Conservation (phyloP, 345 rosid genomes). For the Eucalyptus urophylla region DNA sequence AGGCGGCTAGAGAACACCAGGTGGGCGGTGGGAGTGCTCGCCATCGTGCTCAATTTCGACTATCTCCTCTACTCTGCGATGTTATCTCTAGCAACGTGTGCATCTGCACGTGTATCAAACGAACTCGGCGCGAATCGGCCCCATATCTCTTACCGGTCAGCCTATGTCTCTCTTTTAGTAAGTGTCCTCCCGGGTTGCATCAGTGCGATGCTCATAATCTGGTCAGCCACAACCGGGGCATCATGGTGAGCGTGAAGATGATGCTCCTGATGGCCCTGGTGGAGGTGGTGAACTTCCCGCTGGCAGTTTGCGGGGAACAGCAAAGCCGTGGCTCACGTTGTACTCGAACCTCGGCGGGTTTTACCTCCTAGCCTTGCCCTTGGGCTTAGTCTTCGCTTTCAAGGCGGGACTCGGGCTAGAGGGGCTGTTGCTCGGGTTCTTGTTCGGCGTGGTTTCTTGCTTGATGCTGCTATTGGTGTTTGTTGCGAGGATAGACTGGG, state of each 20-base stretch:
- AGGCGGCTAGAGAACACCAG: constrained; percentile 49
- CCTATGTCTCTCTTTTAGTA: constrained; percentile 27
- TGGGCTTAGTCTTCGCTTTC: constrained; percentile 49
- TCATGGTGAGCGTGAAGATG: constrained; percentile 42
- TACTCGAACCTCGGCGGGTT: constrained; percentile 70
- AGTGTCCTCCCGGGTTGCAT: constrained; percentile 32
- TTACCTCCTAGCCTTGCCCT: constrained; percentile 67
- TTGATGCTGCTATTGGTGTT: constrained; percentile 26
- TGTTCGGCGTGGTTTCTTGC: constrained; percentile 38
- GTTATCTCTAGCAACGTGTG: constrained; percentile 70
- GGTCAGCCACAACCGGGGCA: constrained; percentile 43
- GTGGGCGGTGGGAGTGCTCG: constrained; percentile 48
- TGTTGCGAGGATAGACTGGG: constrained; percentile 46
- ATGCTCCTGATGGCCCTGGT: constrained; percentile 55
- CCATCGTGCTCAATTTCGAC: constrained; percentile 71
- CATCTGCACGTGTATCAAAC: constrained; percentile 74
- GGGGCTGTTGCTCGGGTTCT: constrained; percentile 61
- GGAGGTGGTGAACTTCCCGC: constrained; percentile 72
- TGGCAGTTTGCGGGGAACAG: constrained; percentile 62
- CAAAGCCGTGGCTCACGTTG: constrained; percentile 57
- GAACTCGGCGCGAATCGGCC: constrained; percentile 72
- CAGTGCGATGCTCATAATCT: constrained; percentile 35
- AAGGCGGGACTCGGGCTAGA: constrained; percentile 36
- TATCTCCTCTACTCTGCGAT: constrained; percentile 71
- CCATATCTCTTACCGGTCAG: constrained; percentile 29